These are phyloP conservation scores for Millerozyma acaciae DNA, from an alignment of 805 yeast genomes.

Conservation along the genomic window DNA sequence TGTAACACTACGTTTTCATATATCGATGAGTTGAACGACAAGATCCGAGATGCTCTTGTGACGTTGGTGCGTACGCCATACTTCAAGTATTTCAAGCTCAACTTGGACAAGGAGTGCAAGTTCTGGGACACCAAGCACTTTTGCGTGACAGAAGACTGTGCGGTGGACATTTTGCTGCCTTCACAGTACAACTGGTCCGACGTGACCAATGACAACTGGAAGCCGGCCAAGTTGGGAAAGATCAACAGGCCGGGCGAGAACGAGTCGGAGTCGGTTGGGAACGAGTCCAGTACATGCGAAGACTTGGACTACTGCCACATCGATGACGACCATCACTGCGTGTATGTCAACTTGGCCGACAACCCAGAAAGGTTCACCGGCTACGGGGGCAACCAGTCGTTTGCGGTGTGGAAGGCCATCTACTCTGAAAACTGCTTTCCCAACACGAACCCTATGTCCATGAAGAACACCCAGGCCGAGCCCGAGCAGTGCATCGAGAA, in stretches of 20 bases:
- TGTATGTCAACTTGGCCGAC: conserved; percentile 76
- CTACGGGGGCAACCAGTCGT: conserved; percentile 87
- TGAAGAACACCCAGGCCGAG: conserved; percentile 25
- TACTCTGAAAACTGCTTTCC: conserved; percentile 90
- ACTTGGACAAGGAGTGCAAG: conserved; percentile 79
- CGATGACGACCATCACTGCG: conserved; percentile 65
- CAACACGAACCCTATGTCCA: conserved; percentile 36
- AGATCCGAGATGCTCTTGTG: conserved; percentile 46
- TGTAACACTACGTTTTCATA: conserved; percentile 44
- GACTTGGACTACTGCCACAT: conserved; percentile 68
- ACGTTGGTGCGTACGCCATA: conserved; percentile 68
- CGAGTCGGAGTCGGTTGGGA: conserved; percentile 5
- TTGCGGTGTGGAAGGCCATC: conserved; percentile 88
- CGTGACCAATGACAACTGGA: conserved; percentile 52
- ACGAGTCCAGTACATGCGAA: conserved; percentile 22
- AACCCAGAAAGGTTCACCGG: conserved; percentile 98
- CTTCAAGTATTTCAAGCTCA: conserved; percentile 83
- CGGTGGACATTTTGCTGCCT: conserved; percentile 68
- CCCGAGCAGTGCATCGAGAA: conserved; percentile 72
- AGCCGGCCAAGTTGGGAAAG: conserved; percentile 65
- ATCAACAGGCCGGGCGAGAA: conserved; percentile 21
- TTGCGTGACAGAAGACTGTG: conserved; percentile 85
- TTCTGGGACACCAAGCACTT: conserved; percentile 80
- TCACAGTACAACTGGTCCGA: conserved; percentile 71
- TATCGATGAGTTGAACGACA: conserved; percentile 34